Evolutionary conservation across 2,329 filamentous ascomycete species (phyloP), one percentile per base, ranked within the genome.

Genomic region (Lecanoromycetidae sp.): DNA sequence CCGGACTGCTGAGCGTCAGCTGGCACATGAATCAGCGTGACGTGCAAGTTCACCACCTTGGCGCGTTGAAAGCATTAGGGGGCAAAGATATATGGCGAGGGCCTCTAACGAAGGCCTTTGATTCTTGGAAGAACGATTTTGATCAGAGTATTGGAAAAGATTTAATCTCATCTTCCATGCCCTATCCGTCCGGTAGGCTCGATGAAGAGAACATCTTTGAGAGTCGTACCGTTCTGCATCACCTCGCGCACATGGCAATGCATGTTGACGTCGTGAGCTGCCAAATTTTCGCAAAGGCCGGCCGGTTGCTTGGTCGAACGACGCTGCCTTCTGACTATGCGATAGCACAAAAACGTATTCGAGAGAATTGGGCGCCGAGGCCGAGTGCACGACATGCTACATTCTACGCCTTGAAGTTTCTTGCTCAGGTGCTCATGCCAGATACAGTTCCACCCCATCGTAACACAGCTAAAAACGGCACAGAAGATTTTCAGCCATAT

Each of bases 1-100:
- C 90, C 1, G 91, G 91, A 0, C 68, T 98, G 23, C 71, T 96
- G 20, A 95, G 87, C 55, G 87, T 96, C 25, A 91, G 84, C 59
- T 96, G 87, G 86, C 90, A 96, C 63, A 90, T 96, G 84, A 91
- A 94, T 60, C 88, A 96, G 62, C 78, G 90, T 59, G 91, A 96
- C 61, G 75, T 95, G 12, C 90, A 95, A 66, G 83, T 94, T 49
- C 90, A 82, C 61, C 87, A 87, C 1, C 73, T 96, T 0, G 87
- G 84, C 10, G 85, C 88, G 9, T 78, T 79, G 0, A 79, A 82
- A 56, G 81, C 86, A 0, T 74, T 94, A 1, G 90, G 90, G 3
- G 87, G 84, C 3, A 80, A 87, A 17, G 87, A 94, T 60, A 90
- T 90, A 61, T 96, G 91, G 91, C 80, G 88, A 45, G 79, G 80